These are phyloP conservation scores for Serpula lacrymans DNA, from an alignment of 768 basidiomycete genomes.

Conservation along the genomic window DNA sequence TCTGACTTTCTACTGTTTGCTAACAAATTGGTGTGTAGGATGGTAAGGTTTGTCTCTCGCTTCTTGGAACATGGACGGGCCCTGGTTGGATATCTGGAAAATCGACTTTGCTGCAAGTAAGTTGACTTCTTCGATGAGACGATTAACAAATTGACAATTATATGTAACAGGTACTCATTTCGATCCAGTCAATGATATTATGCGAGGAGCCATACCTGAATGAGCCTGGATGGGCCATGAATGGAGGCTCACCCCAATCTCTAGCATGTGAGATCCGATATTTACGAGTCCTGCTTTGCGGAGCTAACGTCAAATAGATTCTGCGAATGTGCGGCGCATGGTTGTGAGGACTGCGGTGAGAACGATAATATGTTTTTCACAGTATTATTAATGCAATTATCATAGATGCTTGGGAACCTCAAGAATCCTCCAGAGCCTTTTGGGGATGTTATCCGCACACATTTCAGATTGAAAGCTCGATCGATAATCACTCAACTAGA, in stretches of 20 bases:
- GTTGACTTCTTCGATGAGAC: slow-evolving; percentile 10
- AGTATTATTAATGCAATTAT: slow-evolving; percentile 6
- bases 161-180: slow-evolving; percentile 65
- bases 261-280: slow-evolving; percentile 59
- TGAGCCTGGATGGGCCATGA: slow-evolving; percentile 83
- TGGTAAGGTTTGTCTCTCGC: slow-evolving; percentile 90
- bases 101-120: slow-evolving; percentile 83
- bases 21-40: slow-evolving; percentile 43
- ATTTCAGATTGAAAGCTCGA: slow-evolving; percentile 82
- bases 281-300: background rate
- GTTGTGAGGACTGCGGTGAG: slow-evolving; percentile 82
- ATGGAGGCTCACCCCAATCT: slow-evolving; percentile 72
- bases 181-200: slow-evolving; percentile 95
- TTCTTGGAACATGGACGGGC: slow-evolving; percentile 90
- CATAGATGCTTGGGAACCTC: slow-evolving; percentile 80
- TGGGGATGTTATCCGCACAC: slow-evolving; percentile 81
- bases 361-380: slow-evolving; percentile 3
- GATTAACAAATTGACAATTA: background rate
- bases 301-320: slow-evolving; percentile 48
- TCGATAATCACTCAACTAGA: slow-evolving; percentile 72
- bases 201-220: slow-evolving; percentile 92
- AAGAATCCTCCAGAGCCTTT: slow-evolving; percentile 84
- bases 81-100: slow-evolving; percentile 92
- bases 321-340: slow-evolving; percentile 92
- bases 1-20: background rate